Base-by-base conservation (phyloP, 345 rosid genomes). In the Angophora floribunda region DNA sequence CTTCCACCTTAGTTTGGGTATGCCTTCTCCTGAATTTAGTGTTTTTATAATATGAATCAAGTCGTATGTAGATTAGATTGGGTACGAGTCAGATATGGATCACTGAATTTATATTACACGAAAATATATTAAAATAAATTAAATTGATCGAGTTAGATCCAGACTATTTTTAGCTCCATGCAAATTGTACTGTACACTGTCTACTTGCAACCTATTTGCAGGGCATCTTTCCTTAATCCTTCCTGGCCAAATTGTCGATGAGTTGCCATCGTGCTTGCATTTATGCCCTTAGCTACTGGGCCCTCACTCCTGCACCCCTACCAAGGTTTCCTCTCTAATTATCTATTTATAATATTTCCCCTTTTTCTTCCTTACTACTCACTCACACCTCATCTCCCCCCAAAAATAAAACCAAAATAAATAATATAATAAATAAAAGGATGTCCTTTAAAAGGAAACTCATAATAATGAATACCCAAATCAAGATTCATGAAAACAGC, bases 111-210 rank as follows among this genome's bases (percentile, higher is more conserved):
- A 36, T 36, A 36, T 36, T 36, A 36, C 41, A 36, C 41, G 4
- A 36, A 36, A 36, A 36, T 36, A 36, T 2, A 36, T 36, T 4
- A 36, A 36, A 36, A 36, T 36, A 36, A 36, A 36, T 36, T 36
- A 36, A 36, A 36, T 36, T 2, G 41, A 36, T 36, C 41, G 3
- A 36, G 2, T 36, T 36, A 36, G 3, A 36, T 36, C 41, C 41
- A 4, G 2, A 22, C 22, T 55, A 22, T 21, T 55, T 55, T 55
- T 0, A 0, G 22, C 28, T 26, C 6, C 1, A 22, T 22, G 8
- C 61, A 55, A 55, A 26, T 55, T 26, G 12, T 24, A 53, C 4
- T 21, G 24, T 4, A 53, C 1, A 7, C 2, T 26, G 61, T 22
- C 28, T 55, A 8, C 41, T n/a, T 41, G 13, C 49, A 9, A 3